Percentiles rank a stretch among this genome's conserved stretches.
Evolutionary conservation across 78 protist genomes (phyloP).

Genomic region (Dictyostelium firmibasis): DNA sequence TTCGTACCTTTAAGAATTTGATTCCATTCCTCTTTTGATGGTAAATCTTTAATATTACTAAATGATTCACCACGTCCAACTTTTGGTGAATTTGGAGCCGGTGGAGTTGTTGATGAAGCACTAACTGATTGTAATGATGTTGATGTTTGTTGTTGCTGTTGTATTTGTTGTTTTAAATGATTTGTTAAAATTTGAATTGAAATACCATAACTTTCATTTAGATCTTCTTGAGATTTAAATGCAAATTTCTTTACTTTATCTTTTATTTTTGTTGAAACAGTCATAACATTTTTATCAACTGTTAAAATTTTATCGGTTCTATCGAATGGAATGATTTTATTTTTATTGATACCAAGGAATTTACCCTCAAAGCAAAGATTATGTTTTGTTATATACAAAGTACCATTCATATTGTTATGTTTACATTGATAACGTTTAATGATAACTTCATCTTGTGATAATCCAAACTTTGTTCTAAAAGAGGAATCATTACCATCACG

Average conservation of each 20-base stretch:
- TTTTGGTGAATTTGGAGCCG: conserved; percentile 36
- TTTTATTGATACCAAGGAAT: conserved; percentile 45
- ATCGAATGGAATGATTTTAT: conserved; percentile 48
- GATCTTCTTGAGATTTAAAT: conserved; percentile 27
- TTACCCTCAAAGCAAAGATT: conserved; percentile 81
- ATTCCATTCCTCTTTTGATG: conserved; percentile 75
- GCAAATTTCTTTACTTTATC: conserved; percentile 38
- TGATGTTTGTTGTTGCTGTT: neutral
- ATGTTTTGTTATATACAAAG: conserved; percentile 62
- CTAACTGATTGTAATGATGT: neutral
- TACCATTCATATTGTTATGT: conserved; percentile 65
- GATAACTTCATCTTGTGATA: conserved; percentile 67
- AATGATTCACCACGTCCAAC: conserved; percentile 71
- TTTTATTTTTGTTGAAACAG: neutral
- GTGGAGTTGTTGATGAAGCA: conserved; percentile 42
- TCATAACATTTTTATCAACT: conserved; percentile 22
- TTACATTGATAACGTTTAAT: conserved; percentile 65
- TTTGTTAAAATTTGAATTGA: conserved; percentile 41
- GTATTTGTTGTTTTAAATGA: neutral
- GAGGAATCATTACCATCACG: conserved; percentile 28
- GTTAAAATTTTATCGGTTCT: conserved; percentile 35
- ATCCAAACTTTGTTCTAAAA: conserved; percentile 43
- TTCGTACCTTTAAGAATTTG: conserved; percentile 76
- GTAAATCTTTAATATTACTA: conserved; percentile 39
- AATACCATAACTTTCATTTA: conserved; percentile 22